Evolutionary conservation across 2,329 filamentous ascomycete species (phyloP).

Genomic region (Blastomyces gilchristii): DNA sequence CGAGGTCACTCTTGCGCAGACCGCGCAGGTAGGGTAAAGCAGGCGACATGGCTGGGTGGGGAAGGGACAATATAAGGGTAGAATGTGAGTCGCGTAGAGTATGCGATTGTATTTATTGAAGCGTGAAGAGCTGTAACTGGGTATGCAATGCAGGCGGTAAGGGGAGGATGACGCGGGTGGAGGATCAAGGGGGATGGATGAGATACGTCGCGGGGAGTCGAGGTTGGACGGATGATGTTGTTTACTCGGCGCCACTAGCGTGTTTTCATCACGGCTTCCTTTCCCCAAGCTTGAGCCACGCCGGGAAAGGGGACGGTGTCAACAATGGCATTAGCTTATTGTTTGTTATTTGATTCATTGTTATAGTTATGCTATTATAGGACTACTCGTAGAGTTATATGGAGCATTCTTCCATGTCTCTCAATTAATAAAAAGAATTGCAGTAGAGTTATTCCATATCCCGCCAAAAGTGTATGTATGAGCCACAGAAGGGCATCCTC

Average conservation of each 20-base stretch:
- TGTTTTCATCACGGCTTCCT: conserved; percentile 3
- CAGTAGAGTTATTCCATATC: neutral
- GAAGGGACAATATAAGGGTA: conserved; percentile 14
- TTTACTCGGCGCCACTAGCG: conserved; percentile 2
- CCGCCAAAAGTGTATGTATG: neutral
- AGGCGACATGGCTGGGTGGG: conserved; percentile 47
- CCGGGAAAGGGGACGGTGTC: too few relatives aligned
- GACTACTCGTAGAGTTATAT: neutral
- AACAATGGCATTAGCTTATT: too few relatives aligned
- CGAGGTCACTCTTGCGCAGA: conserved; percentile 72
- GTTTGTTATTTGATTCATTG: too few relatives aligned
- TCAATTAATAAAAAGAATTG: neutral
- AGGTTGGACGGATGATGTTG: conserved; percentile 1
- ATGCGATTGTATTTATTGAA: conserved; percentile 34
- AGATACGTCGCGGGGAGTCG: conserved; percentile 11
- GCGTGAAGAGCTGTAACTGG: conserved; percentile 1
- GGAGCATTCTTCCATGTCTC: neutral
- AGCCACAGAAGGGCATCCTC: neutral
- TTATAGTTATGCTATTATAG: neutral
- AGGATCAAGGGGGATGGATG: conserved; percentile 15
- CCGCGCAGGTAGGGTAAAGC: conserved; percentile 63
- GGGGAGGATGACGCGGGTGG: conserved; percentile 7
- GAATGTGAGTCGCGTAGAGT: conserved; percentile 36
- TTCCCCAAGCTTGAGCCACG: neutral
- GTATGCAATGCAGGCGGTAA: conserved; percentile 7